phyloP scores from a whole-genome alignment of 176 grass and related monocot genomes.

The Cenchrus americanus region DNA sequence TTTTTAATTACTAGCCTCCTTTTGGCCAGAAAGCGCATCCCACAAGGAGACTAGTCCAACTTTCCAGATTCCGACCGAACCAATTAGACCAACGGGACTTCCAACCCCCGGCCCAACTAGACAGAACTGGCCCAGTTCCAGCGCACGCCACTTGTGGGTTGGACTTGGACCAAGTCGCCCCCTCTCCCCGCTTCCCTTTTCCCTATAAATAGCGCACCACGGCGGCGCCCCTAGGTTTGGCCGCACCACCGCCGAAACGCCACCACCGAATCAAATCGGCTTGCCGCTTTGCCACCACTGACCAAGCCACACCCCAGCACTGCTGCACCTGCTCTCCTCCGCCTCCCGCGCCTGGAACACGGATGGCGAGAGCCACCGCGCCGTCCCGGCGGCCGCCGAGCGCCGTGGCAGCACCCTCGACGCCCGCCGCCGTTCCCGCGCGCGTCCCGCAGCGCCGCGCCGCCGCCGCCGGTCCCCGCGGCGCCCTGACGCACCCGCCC shows the following conservation, averaged over 20 bases:
- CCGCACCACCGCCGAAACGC: constrained; percentile 10
- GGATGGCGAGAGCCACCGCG: constrained; percentile 24
- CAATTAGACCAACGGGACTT: not conserved
- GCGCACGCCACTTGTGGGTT: not conserved
- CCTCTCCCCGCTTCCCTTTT: not conserved
- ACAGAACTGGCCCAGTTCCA: not conserved
- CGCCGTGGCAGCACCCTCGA: not conserved
- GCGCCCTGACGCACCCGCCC: not conserved
- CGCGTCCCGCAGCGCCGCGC: not conserved
- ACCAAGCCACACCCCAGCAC: not conserved
- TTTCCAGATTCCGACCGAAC: not conserved
- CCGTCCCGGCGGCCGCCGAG: not conserved
- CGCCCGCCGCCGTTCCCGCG: not conserved
- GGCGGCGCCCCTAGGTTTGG: constrained; percentile 33
- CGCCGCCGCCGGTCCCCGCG: not conserved
- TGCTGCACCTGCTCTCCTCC: not conserved
- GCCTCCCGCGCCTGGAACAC: not conserved
- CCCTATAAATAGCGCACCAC: not conserved
- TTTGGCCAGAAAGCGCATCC: no score
- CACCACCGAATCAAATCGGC: not conserved
- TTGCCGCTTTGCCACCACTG: not conserved
- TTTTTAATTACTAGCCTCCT: no score
- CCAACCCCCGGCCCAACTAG: not conserved
- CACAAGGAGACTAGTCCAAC: constrained; percentile 24
- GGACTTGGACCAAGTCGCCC: constrained; percentile 20